These are phyloP conservation scores for Euphrasia confusa DNA, from an alignment of 257 asterid genomes.

Conservation along the genomic window DNA sequence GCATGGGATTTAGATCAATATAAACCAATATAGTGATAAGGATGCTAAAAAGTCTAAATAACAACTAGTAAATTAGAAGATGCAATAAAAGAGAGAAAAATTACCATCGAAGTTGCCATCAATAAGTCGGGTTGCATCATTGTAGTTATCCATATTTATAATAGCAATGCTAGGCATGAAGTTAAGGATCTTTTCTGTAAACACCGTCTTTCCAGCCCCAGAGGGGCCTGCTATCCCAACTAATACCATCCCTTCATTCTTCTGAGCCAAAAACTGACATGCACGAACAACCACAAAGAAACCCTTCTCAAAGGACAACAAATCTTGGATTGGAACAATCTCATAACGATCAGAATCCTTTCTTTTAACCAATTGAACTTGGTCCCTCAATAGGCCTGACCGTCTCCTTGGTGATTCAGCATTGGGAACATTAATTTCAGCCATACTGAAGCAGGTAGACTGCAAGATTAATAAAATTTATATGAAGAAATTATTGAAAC, in stretches of 20 bases:
- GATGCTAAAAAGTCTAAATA: conserved; percentile 8
- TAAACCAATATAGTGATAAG: conserved; percentile 13
- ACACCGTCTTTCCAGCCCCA: conserved; percentile 93
- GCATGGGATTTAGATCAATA: conserved; percentile 15
- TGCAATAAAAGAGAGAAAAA: conserved; percentile 8
- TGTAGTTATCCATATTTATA: conserved; percentile 91
- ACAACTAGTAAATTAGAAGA: conserved; percentile 1
- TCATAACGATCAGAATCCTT: conserved; percentile 73
- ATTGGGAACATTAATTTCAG: background rate
- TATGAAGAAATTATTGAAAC: background rate
- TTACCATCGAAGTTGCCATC: conserved; percentile 96
- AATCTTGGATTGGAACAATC: conserved; percentile 75
- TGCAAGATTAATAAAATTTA: background rate
- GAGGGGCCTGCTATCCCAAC: conserved; percentile 98
- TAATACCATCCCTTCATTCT: conserved; percentile 73
- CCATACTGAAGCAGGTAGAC: background rate
- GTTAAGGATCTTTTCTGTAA: conserved; percentile 77
- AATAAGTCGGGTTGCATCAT: conserved; percentile 76
- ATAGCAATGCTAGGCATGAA: conserved; percentile 87
- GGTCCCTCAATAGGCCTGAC: conserved; percentile 79
- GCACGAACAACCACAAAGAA: conserved; percentile 83
- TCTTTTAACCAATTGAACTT: conserved; percentile 76
- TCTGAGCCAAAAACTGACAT: conserved; percentile 86
- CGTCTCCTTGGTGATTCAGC: conserved; percentile 29
- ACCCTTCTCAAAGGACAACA: conserved; percentile 88